Percentiles rank a stretch among this genome's conserved stretches.
Evolutionary conservation across 176 grass and related monocot species (phyloP).

Genomic region (Tillandsia fasciculata): DNA sequence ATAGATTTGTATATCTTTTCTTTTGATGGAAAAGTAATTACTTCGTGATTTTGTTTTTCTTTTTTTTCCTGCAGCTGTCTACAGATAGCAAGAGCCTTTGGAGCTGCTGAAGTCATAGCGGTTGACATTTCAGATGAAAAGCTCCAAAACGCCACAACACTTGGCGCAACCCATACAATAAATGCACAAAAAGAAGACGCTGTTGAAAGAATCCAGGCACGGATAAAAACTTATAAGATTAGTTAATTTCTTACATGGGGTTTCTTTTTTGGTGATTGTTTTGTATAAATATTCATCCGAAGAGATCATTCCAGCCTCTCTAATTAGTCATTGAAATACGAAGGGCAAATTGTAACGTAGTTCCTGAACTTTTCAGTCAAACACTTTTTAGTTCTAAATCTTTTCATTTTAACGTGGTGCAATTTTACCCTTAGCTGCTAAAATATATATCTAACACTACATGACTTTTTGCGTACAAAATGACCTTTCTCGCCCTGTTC

Average conservation of each 20-base stretch:
- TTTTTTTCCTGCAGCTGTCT: slow-evolving; percentile 53
- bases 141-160: slow-evolving; percentile 69
- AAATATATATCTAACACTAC: too few species aligned
- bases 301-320: background rate
- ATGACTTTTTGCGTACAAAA: too few species aligned
- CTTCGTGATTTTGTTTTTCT: slow-evolving; percentile 13
- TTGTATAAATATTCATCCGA: background rate
- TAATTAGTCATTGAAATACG: background rate
- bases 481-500: too few species aligned
- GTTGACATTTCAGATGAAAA: slow-evolving; percentile 93
- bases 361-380: background rate
- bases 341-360: too few species aligned
- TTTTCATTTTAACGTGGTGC: too few species aligned
- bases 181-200: slow-evolving; percentile 82
- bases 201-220: slow-evolving; percentile 87
- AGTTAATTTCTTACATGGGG: background rate
- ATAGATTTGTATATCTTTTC: background rate
- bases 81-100: slow-evolving; percentile 96
- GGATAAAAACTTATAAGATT: background rate
- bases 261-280: slow-evolving; percentile 6
- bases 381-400: slow-evolving; percentile 2
- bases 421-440: too few species aligned
- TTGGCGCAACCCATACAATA: slow-evolving; percentile 81
- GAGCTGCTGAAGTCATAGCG: slow-evolving; percentile 86
- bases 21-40: background rate